Evolutionary conservation across 352 stramenopile species (phyloP).

Genomic region (Pythium pyrilobum): DNA sequence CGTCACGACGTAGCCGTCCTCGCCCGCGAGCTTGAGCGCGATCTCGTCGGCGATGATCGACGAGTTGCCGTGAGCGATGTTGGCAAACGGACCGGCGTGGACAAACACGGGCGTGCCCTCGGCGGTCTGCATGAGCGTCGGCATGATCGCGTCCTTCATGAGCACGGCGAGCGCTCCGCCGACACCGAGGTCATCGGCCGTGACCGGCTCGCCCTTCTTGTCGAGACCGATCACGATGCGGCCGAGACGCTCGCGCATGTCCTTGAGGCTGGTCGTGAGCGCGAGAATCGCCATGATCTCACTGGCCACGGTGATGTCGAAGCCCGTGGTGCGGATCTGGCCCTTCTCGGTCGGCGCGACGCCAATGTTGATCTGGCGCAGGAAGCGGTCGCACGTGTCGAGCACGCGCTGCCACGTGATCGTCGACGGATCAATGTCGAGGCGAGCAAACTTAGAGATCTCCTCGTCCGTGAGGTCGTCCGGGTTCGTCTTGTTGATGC

Average conservation of each 20-base stretch:
- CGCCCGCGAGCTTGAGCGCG: slow-evolving; percentile 90
- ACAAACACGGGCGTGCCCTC: slow-evolving; percentile 96
- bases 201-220: slow-evolving; percentile 84
- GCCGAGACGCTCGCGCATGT: slow-evolving; percentile 93
- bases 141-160: slow-evolving; percentile 97
- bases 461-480: slow-evolving; percentile 95
- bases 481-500: slow-evolving; percentile 89
- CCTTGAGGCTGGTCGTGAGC: slow-evolving; percentile 90
- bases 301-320: slow-evolving; percentile 92
- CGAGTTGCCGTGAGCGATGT: slow-evolving; percentile 97
- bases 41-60: slow-evolving; percentile 97
- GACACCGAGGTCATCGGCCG: slow-evolving; percentile 95
- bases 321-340: slow-evolving; percentile 61
- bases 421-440: slow-evolving; percentile 94
- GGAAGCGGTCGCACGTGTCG: slow-evolving; percentile 96
- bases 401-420: slow-evolving; percentile 94
- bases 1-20: slow-evolving; percentile 96
- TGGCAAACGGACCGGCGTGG: slow-evolving; percentile 98
- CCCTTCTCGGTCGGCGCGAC: slow-evolving; percentile 89
- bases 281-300: slow-evolving; percentile 99
- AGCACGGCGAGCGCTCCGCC: slow-evolving; percentile 95
- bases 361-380: slow-evolving; percentile 90
- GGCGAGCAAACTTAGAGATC: slow-evolving; percentile 86
- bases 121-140: slow-evolving; percentile 97
- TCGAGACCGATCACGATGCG: slow-evolving; percentile 93